Base-by-base conservation (phyloP, 768 basidiomycete species). In the Panellus pusillus region DNA sequence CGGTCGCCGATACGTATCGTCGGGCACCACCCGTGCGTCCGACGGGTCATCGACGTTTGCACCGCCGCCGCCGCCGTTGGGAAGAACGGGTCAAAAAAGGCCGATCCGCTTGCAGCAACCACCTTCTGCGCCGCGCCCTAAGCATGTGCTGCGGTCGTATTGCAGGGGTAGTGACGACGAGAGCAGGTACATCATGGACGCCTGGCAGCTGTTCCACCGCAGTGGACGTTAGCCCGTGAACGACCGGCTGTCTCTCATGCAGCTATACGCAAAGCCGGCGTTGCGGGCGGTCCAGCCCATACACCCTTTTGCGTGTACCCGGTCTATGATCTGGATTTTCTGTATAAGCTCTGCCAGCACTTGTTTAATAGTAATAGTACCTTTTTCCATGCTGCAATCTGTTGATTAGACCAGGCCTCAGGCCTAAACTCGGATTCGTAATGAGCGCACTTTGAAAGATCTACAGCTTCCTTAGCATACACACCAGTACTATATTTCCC, bases 201-300 rank as follows among this genome's bases (percentile, higher is more conserved):
- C 95, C n/a, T 96, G 93, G 91, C 85, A 87, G 60, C 82, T 86
- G 27, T 89, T 82, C 74, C 81, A 81, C 0, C 73, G 78, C 7
- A 66, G 75, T 17, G 79, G 80, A 0, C 82, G 83, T 64, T 49
- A 65, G 38, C 57, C 47, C 70, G 46, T 44, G 32, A 35, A 28
- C 15, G 6, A 11, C 17, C 40, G 4, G 40, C 40, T 9, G 20
- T 11, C 17, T 17, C 31, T 28, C 1, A 5, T 8, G 41, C 15
- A 42, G 24, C 55, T 69, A 63, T 47, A 58, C 63, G 11, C 66
- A 66, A 12, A 59, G 36, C 50, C 54, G 9, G 18, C 69, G 7
- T 80, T 87, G 17, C 92, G 92, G 95, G 95, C 12, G 94, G 95
- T 28, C 78, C 87, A 37, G 89, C 95, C 1, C 87, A 93, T 62